Evolutionary conservation across 169 alveolate genomes (phyloP).

Genomic region (Babesia sp.): DNA sequence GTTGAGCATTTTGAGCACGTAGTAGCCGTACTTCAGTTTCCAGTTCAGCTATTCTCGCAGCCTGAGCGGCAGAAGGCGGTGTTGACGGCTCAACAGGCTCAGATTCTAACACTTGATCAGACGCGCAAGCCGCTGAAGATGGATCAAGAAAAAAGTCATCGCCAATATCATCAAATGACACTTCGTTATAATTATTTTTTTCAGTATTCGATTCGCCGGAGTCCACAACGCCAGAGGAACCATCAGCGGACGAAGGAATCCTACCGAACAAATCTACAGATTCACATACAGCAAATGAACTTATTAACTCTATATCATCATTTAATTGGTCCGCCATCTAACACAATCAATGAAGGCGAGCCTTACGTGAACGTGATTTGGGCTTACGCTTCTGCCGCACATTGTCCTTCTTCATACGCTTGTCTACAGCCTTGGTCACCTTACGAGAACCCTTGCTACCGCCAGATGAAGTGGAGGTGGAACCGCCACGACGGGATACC

Average conservation of each 20-base stretch:
- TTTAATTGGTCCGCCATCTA: conserved; percentile 8
- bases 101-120: background rate
- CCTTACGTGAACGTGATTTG: conserved; percentile 62
- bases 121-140: background rate
- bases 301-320: conserved; percentile 24
- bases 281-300: conserved; percentile 33
- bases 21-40: conserved; percentile 41
- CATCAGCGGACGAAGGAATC: background rate
- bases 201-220: background rate
- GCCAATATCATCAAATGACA: background rate
- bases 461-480: conserved; percentile 74
- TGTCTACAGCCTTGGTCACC: conserved; percentile 91
- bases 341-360: conserved; percentile 33
- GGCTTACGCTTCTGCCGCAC: conserved; percentile 81
- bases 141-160: conserved; percentile 3
- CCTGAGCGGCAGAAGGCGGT: background rate
- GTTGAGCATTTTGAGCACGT: conserved; percentile 58
- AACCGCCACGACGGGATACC: conserved; percentile 83
- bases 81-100: background rate
- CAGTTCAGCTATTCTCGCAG: conserved; percentile 8
- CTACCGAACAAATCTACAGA: conserved; percentile 26
- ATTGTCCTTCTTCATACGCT: conserved; percentile 92
- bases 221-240: background rate
- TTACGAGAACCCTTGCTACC: conserved; percentile 80
- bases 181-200: background rate